phyloP scores from a whole-genome alignment of 179 eudicot genomes.

The Sideroxylon spinosum region DNA sequence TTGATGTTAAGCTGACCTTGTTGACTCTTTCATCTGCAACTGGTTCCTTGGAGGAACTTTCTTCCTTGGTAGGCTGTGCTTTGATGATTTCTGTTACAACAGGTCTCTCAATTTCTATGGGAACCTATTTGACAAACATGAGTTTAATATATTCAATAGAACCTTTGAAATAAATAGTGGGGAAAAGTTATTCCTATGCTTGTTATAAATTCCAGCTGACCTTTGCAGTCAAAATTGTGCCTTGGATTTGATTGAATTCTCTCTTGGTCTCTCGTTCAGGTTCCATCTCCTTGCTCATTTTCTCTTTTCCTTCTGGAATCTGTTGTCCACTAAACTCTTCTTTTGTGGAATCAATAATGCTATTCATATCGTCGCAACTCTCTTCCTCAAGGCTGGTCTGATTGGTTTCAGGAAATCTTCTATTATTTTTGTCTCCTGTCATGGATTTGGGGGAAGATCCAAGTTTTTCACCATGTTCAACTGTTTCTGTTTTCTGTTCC shows the following conservation, averaged over 20 bases:
- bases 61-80: neutral
- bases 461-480: slow-evolving; percentile 8
- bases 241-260: neutral
- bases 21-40: neutral
- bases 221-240: slow-evolving; percentile 3
- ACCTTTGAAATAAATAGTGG: neutral
- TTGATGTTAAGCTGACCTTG: slow-evolving; percentile 11
- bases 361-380: neutral
- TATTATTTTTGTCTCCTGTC: neutral
- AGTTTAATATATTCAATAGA: neutral
- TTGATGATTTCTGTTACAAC: neutral
- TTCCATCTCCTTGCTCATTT: neutral
- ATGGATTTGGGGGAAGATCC: neutral
- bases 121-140: slow-evolving; percentile 12
- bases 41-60: slow-evolving; percentile 7
- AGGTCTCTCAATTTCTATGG: slow-evolving; percentile 2
- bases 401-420: slow-evolving; percentile 8
- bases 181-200: neutral
- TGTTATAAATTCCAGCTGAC: neutral
- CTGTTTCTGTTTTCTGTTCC: slow-evolving; percentile 6
- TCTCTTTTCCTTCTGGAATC: neutral
- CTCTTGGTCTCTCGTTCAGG: neutral
- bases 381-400: neutral
- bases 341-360: neutral
- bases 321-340: neutral